Base-by-base conservation (phyloP, 345 rosid genomes). In the Populus tremula region DNA sequence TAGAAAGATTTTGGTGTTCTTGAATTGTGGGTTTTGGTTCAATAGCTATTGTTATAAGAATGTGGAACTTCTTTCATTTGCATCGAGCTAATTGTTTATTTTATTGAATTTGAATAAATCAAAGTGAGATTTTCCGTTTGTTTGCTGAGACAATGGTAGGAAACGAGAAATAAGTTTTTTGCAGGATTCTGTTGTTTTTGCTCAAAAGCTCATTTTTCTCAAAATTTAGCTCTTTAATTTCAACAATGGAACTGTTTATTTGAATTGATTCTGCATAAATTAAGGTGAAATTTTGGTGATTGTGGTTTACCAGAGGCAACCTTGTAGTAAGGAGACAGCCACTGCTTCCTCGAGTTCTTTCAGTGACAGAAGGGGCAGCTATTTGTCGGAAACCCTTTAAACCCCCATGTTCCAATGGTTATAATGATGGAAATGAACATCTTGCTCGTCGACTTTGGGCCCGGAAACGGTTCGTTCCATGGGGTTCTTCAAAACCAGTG, bases 301-400 rank as follows among this genome's bases (percentile, higher is more conserved):
- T 23, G 23, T 66, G 61, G 20, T 82, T 62, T 80, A 8, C 75
- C 84, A 96, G 99, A 81, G 99, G 98, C 14, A 90, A 89, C 82
- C 97, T 96, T 71, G 86, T 91, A 5, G 95, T 96, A 66, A 82
- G 63, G 81, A 91, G 98, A 82, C 97, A 93, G 80, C 83, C 98
- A 39, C 85, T 91, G 67, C 91, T 96, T 70, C 99, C 98, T 47
- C 85, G 97, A 77, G 90, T 93, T 71, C 93, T 92, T 81, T 91
- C 97, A 0, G 97, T 96, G 35, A 80, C 94, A 35, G 94, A 91
- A 84, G 98, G 97, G 47, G 97, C 97, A 47, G 93, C 94, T 0
- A 90, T 86, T 81, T 93, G 99, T 84, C 85, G 98, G 86, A 93
- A 92, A 78, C 97, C 99, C 27, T 96, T 96, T 86, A 96, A 93